Conservation (phyloP, 768 basidiomycete species). For the Floccularia luteovirens region DNA sequence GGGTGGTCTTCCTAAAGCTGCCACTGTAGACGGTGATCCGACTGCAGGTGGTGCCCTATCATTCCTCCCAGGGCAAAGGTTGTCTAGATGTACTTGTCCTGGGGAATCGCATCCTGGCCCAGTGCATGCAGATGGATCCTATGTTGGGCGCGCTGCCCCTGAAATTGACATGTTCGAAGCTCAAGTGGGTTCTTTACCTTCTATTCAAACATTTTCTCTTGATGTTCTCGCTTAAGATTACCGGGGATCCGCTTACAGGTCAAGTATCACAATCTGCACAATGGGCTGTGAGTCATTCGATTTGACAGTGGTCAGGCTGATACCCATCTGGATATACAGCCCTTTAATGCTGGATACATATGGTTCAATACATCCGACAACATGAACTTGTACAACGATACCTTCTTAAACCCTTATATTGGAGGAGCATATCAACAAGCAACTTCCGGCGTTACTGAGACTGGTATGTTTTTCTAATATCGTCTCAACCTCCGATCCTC, state of each 20-base stretch:
- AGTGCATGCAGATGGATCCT: constrained; percentile 65
- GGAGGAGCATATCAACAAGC: constrained; percentile 84
- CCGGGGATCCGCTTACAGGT: constrained; percentile 24
- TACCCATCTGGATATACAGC: constrained; percentile 33
- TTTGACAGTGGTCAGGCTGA: constrained; percentile 1
- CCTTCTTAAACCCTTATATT: constrained; percentile 54
- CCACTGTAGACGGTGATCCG: constrained; percentile 54
- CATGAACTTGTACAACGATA: constrained; percentile 45
- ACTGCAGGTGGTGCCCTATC: constrained; percentile 50
- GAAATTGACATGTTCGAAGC: constrained; percentile 93
- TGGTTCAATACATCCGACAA: constrained; percentile 64
- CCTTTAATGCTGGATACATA: constrained; percentile 66
- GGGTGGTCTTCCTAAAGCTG: constrained; percentile 54
- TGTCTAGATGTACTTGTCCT: constrained; percentile 84
- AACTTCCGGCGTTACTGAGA: constrained; percentile 59
- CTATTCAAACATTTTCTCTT: too few relatives aligned
- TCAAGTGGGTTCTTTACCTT: constrained; percentile 32
- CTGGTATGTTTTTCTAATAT: constrained; percentile 30
- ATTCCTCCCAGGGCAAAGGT: constrained; percentile 80
- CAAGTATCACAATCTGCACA: constrained; percentile 83
- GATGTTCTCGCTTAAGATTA: too few relatives aligned
- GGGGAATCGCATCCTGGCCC: constrained; percentile 89
- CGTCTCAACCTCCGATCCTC: neutral
- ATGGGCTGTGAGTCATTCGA: constrained; percentile 50
- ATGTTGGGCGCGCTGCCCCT: constrained; percentile 75